Base-by-base conservation (phyloP, 1,284 basidiomycete genomes). In the Sphaerobolus stellatus region DNA sequence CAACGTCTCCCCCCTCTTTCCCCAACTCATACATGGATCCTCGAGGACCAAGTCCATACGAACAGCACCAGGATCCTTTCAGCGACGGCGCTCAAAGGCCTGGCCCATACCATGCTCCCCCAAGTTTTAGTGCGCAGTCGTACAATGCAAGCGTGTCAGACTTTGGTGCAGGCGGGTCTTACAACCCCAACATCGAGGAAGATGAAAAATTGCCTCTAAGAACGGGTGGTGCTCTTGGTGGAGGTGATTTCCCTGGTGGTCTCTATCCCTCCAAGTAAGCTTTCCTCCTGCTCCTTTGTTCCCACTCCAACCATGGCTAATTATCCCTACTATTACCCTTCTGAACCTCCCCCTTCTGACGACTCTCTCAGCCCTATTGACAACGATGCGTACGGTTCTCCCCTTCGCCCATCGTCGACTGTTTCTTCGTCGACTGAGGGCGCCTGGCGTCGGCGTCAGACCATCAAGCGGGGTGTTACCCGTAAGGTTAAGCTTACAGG, bases 401-500 rank as follows among this genome's bases (percentile, higher is more conserved):
- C 88, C 0, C 88, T 86, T 59, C 82, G 88, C 28, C 88, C 89
- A 6, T 59, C 64, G 31, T 90, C 88, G 5, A 71, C 78, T n/a
- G 77, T 80, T 43, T 88, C 88, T 0, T 78, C 79, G 25, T 83
- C 83, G n/a, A 80, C 78, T 33, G 86, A 91, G 56, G 81, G 77
- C 48, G 85, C 84, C n/a, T 90, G 90, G 90, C 79, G 89, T 64
- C 83, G 89, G 53, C 84, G 92, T 50, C 92, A 95, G 70, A 93
- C 90, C n/a, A 91, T 93, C 72, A 91, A 90, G 67, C 88, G 92
- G 54, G 92, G 91, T 62, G 88, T 92, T 14, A 93, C 91, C n/a
- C 90, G 91, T 61, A 92, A 90, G 67, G 89, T 98, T 74, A 92
- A 93, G 70, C 86, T 98, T 60, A 95, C 92, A 2, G 80, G 91